A percentile compares a stretch with the other conserved stretches of the same genome.
Conservation (phyloP, 345 rosid genomes). For the Erodium maritimum region DNA sequence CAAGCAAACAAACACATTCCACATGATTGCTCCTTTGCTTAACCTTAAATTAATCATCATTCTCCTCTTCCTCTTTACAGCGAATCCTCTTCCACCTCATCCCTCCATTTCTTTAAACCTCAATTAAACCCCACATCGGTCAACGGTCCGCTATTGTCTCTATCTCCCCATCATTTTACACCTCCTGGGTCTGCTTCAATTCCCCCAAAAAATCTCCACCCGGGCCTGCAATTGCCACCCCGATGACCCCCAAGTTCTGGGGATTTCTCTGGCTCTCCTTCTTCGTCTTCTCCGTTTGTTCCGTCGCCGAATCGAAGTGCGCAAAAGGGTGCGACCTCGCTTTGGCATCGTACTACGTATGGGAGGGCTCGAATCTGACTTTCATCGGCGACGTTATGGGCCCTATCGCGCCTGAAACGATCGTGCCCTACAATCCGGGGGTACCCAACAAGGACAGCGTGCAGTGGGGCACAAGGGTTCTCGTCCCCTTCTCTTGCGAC, state of each 20-base stretch:
- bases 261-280: not conserved
- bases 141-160: too few relatives aligned
- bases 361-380: slow-evolving; percentile 24
- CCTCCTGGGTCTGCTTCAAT: too few relatives aligned
- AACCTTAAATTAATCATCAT: too few relatives aligned
- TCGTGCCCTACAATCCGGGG: slow-evolving; percentile 25
- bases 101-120: too few relatives aligned
- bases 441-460: slow-evolving; percentile 32
- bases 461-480: slow-evolving; percentile 17
- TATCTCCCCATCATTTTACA: too few relatives aligned
- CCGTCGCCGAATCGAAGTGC: slow-evolving; percentile 34
- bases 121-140: too few relatives aligned
- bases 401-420: slow-evolving; percentile 8
- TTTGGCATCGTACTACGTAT: slow-evolving; percentile 58
- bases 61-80: too few relatives aligned
- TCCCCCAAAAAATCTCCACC: not conserved
- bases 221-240: not conserved
- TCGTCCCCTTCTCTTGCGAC: slow-evolving; percentile 60
- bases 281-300: slow-evolving; percentile 11
- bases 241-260: slow-evolving; percentile 16
- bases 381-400: slow-evolving; percentile 26
- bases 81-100: too few relatives aligned
- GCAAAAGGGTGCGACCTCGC: slow-evolving; percentile 29
- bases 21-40: too few relatives aligned
- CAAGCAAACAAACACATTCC: too few relatives aligned